These are phyloP conservation scores for Plasmodium inui DNA, from an alignment of 169 alveolate genomes.

Conservation along the genomic window DNA sequence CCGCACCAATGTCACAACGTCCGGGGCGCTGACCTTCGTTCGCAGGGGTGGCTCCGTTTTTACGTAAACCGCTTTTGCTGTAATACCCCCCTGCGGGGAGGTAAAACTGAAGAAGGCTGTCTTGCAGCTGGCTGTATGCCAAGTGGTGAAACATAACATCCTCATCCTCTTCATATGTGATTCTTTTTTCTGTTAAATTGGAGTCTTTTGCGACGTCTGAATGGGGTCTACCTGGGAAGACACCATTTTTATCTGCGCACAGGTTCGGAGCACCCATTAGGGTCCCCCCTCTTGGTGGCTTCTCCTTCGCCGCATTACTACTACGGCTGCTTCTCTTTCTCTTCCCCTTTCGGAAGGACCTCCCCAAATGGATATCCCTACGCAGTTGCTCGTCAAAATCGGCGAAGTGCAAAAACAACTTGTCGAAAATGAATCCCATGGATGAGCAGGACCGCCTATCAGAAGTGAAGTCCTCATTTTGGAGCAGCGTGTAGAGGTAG, in stretches of 20 bases:
- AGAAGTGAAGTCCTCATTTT: conserved; percentile 11
- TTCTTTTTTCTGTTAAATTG: neutral
- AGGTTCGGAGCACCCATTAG: neutral
- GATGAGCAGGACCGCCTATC: conserved; percentile 21
- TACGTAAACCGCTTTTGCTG: neutral
- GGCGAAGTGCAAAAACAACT: conserved; percentile 8
- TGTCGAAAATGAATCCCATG: neutral
- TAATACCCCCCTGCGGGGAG: neutral
- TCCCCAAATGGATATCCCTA: conserved; percentile 22
- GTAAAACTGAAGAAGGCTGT: neutral
- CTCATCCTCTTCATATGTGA: neutral
- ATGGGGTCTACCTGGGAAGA: neutral
- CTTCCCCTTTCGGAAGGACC: neutral
- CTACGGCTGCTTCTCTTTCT: neutral
- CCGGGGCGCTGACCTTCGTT: neutral
- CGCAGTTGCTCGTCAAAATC: conserved; percentile 7
- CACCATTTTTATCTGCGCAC: neutral
- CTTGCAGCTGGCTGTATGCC: neutral
- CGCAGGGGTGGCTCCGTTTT: neutral
- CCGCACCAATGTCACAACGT: neutral
- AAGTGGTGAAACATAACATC: neutral
- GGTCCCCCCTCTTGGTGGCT: neutral
- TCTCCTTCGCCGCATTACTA: neutral
- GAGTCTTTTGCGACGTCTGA: neutral
- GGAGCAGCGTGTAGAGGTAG: conserved; percentile 2